phyloP scores from a whole-genome alignment of 2,329 filamentous ascomycete species.

The Cryphonectria carpinicola region DNA sequence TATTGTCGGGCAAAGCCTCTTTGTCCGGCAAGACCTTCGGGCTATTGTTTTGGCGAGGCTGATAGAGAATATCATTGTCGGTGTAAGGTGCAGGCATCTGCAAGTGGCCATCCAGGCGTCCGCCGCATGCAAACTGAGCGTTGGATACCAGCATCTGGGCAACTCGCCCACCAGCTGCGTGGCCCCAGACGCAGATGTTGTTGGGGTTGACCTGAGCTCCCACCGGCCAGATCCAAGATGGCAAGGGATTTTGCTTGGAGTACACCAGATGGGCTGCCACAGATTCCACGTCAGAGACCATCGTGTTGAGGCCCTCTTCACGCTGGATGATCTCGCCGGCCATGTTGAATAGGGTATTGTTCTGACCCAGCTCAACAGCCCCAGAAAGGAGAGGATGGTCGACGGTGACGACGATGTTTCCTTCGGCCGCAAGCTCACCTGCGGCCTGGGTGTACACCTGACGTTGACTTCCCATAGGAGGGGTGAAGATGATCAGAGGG shows the following conservation, averaged over 20 bases:
- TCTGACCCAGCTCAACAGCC: conserved; percentile 9
- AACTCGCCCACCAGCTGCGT: conserved; percentile 19
- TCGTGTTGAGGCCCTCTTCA: background rate
- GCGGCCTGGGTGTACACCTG: conserved; percentile 26
- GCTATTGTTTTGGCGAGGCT: conserved; percentile 1
- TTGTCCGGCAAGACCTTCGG: background rate
- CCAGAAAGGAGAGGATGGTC: conserved; percentile 22
- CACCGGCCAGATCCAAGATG: background rate
- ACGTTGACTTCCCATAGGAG: conserved; percentile 21
- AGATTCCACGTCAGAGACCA: conserved; percentile 4
- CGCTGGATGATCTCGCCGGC: background rate
- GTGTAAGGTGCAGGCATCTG: conserved; percentile 9
- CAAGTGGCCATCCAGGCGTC: conserved; percentile 8
- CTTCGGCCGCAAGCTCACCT: conserved; percentile 20
- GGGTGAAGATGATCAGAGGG: conserved; percentile 20
- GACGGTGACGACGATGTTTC: conserved; percentile 20
- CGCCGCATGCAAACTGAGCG: conserved; percentile 1
- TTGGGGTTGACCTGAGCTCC: background rate
- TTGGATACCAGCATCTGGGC: conserved; percentile 6
- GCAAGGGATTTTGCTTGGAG: background rate
- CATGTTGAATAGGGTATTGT: background rate
- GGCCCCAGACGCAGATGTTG: conserved; percentile 20
- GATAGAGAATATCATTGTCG: background rate
- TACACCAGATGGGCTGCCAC: background rate
- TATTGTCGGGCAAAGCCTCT: background rate